Percentiles rank a stretch among this genome's conserved stretches.
Evolutionary conservation across 1,284 basidiomycete genomes (phyloP).

Genomic region (Baeospora myosura): DNA sequence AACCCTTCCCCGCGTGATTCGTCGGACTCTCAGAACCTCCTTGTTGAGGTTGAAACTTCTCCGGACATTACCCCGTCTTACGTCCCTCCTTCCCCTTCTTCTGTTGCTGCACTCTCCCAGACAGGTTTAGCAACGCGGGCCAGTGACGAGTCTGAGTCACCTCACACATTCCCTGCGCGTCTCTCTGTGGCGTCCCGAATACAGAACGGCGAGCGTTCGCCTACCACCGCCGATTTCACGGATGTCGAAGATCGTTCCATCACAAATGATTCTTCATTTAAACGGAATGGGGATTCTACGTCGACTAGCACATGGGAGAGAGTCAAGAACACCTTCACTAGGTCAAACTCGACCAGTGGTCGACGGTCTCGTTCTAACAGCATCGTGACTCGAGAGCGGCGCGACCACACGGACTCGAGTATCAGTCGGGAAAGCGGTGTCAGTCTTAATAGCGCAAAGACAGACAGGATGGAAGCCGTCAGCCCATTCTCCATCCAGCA

Average conservation of each 20-base stretch:
- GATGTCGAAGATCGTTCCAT: slow-evolving; percentile 46
- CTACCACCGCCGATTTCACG: slow-evolving; percentile 45
- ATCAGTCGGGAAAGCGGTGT: slow-evolving; percentile 69
- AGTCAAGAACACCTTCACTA: slow-evolving; percentile 52
- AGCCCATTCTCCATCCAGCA: slow-evolving; percentile 34
- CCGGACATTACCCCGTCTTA: slow-evolving; percentile 38
- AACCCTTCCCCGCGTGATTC: slow-evolving; percentile 42
- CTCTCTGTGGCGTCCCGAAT: slow-evolving; percentile 54
- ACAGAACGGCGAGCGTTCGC: slow-evolving; percentile 43
- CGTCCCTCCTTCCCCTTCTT: slow-evolving; percentile 44
- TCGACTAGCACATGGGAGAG: slow-evolving; percentile 64
- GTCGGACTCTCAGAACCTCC: slow-evolving; percentile 46
- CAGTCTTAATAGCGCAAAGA: slow-evolving; percentile 54
- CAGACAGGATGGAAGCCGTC: slow-evolving; percentile 39
- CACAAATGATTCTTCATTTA: slow-evolving; percentile 34
- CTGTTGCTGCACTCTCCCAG: slow-evolving; percentile 37
- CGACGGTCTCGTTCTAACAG: slow-evolving; percentile 74
- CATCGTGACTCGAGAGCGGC: slow-evolving; percentile 53
- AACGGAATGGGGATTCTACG: slow-evolving; percentile 39
- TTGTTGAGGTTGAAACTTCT: slow-evolving; percentile 55
- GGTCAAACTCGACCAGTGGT: slow-evolving; percentile 56
- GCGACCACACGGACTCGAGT: slow-evolving; percentile 62
- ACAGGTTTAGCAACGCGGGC: slow-evolving; percentile 29
- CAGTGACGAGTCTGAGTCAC: slow-evolving; percentile 44
- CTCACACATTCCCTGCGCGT: slow-evolving; percentile 47